Percentiles rank a stretch among this genome's conserved stretches.
These are phyloP conservation scores for Bisporella sp. DNA, from an alignment of 2,329 filamentous ascomycete genomes.

Conservation along the genomic window DNA sequence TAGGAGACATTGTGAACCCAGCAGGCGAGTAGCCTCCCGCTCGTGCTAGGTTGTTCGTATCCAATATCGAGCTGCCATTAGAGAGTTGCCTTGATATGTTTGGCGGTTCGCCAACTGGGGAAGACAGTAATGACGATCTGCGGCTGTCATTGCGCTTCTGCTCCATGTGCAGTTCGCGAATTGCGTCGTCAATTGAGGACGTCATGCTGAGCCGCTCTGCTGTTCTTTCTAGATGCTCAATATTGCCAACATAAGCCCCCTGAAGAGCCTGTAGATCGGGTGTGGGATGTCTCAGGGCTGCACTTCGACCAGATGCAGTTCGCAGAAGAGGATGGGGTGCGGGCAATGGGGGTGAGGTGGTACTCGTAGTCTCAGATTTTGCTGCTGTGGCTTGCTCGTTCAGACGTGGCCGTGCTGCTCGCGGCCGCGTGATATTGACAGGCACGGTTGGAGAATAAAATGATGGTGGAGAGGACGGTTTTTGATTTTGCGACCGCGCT, in stretches of 20 bases:
- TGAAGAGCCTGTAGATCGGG: conserved; percentile 57
- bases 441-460: not conserved
- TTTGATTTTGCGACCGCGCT: not conserved
- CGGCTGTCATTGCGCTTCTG: conserved; percentile 64
- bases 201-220: conserved; percentile 67
- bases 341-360: not conserved
- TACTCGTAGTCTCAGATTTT: not conserved
- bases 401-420: too few relatives aligned
- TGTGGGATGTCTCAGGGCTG: conserved; percentile 45
- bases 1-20: conserved; percentile 61
- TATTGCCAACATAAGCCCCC: conserved; percentile 57
- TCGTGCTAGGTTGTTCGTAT: conserved; percentile 59
- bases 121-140: conserved; percentile 54
- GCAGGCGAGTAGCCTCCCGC: conserved; percentile 64
- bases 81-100: conserved; percentile 37
- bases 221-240: conserved; percentile 67
- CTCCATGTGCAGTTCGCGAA: conserved; percentile 64
- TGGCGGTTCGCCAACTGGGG: conserved; percentile 23
- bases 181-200: conserved; percentile 72
- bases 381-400: not conserved
- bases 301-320: conserved; percentile 22
- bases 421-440: too few relatives aligned
- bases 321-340: conserved; percentile 15
- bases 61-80: conserved; percentile 55
- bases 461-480: not conserved